Evolutionary conservation across 1,139 yeast genomes (phyloP).

Genomic region (Saccharomycopsis crataegensis): DNA sequence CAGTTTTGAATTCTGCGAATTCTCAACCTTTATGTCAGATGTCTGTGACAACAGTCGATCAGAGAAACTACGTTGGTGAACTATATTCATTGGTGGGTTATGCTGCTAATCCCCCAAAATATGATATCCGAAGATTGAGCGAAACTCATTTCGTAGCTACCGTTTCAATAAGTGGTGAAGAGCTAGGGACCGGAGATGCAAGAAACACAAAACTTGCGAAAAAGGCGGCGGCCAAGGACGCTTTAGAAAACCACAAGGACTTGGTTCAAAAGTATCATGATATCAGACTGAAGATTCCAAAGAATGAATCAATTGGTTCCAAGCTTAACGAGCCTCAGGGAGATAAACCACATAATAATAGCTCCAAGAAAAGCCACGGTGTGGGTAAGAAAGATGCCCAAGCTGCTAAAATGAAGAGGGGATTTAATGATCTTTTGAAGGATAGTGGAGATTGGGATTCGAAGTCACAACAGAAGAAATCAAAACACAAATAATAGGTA

Average conservation of each 20-base stretch:
- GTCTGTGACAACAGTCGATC: neutral
- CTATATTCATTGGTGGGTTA: constrained; percentile 78
- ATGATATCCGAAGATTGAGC: constrained; percentile 25
- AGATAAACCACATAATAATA: neutral
- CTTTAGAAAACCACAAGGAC: constrained; percentile 45
- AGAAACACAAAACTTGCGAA: constrained; percentile 62
- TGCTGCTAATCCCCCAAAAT: constrained; percentile 60
- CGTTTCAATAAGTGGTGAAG: constrained; percentile 58
- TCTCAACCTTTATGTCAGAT: no score
- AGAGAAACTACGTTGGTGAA: neutral
- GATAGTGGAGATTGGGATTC: no score
- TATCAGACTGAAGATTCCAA: constrained; percentile 55
- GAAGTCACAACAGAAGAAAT: no score
- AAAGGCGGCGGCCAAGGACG: constrained; percentile 62
- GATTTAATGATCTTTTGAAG: no score
- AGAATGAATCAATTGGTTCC: constrained; percentile 29
- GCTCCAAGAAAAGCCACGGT: neutral
- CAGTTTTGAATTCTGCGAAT: neutral
- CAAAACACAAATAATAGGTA: no score
- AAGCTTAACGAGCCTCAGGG: constrained; percentile 22
- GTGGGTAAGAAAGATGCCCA: neutral
- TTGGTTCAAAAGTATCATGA: constrained; percentile 59
- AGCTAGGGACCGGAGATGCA: constrained; percentile 58
- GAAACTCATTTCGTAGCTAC: neutral
- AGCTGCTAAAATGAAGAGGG: no score